Percentiles rank a stretch among this genome's conserved stretches.
Conservation (phyloP, 805 yeast species). For the Candida railenensis region DNA sequence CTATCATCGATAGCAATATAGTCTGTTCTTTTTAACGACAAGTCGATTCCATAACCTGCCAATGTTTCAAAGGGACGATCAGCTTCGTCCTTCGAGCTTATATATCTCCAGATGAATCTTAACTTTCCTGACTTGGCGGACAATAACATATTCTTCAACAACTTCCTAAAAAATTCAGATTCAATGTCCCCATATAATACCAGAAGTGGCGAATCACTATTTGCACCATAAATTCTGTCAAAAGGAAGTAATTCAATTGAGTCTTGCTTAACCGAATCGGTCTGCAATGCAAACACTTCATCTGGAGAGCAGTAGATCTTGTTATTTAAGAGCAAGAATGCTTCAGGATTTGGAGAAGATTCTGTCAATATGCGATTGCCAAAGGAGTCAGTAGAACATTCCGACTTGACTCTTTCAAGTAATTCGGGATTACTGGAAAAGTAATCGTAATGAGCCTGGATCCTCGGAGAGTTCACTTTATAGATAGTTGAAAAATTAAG, state of each 20-base stretch:
- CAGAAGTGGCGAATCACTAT: constrained; percentile 48
- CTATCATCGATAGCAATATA: constrained; percentile 66
- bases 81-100: constrained; percentile 30
- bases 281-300: constrained; percentile 77
- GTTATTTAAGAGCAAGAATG: constrained; percentile 55
- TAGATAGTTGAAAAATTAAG: constrained; percentile 46
- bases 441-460: constrained; percentile 61
- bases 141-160: constrained; percentile 57
- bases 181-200: constrained; percentile 66
- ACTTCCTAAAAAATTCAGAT: constrained; percentile 49
- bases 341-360: constrained; percentile 12
- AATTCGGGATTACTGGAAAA: constrained; percentile 35
- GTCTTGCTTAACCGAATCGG: constrained; percentile 30
- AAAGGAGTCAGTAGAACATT: constrained; percentile 31
- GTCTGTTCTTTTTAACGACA: constrained; percentile 65
- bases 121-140: constrained; percentile 65
- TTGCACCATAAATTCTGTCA: constrained; percentile 68
- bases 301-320: constrained; percentile 61
- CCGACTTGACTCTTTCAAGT: constrained; percentile 15
- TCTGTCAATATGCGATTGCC: constrained; percentile 25
- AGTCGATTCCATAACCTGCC: constrained; percentile 66
- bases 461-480: constrained; percentile 56
- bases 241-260: constrained; percentile 32
- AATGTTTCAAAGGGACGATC: constrained; percentile 26
- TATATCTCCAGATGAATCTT: constrained; percentile 74